Base-by-base conservation (phyloP, 345 rosid species). In the Euphorbia pulcherrima region DNA sequence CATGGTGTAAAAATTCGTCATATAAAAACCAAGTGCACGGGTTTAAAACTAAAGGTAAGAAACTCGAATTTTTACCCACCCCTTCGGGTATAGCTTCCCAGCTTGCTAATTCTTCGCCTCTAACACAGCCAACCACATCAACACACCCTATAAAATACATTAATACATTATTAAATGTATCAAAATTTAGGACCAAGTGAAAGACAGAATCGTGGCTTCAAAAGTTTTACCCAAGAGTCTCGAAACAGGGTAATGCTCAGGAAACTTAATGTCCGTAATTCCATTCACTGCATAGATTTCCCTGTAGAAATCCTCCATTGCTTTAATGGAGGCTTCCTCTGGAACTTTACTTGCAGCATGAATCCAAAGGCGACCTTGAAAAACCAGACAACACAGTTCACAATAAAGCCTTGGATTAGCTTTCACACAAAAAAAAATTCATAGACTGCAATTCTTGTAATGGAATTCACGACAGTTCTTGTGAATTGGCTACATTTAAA, bases 281-380 rank as follows among this genome's bases (percentile, higher is more conserved):
- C 92, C 97, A 69, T 88, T 64, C 29, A 86, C 72, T 2, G 92
- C 89, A 62, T 88, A 88, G 69, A 88, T 88, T 79, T 91, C 93
- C 77, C 76, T 71, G 60, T 91, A 91, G 74, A 94, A 94, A 6
- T 79, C 88, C 74, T 89, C 99, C 96, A 91, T 89, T 53, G 96
- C 95, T 88, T 87, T 91, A 68, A 91, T 85, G 8, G 97, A 91
- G 60, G 75, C 84, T 79, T 84, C 92, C 62, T 94, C 99, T 0
- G 96, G 96, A 60, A 91, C 79, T 79, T 94, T 91, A 71, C 92
- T 67, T 21, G 97, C 99, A 59, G 96, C 96, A 37, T 94, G 97
- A 69, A 94, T 91, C 99, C 99, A 94, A 40, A 94, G 85, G 57
- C 97, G 93, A 12, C 99, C 97, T 93, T 73, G 63, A 28, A 77